Evolutionary conservation across 202 grass and related monocot genomes (phyloP).

Genomic region (Eragrostis tef): DNA sequence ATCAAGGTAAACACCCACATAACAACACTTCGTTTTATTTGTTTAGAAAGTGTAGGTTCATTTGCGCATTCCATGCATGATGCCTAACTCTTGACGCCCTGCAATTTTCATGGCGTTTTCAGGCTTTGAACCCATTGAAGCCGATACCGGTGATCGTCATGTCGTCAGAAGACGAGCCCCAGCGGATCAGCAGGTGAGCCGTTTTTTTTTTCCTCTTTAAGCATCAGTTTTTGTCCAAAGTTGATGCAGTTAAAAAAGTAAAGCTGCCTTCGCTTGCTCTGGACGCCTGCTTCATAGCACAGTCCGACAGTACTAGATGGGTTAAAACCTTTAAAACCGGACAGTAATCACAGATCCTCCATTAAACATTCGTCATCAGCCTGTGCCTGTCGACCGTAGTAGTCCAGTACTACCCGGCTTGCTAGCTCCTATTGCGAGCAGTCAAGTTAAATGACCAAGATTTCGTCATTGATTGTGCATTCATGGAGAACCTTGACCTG

Average conservation of each 20-base stretch:
- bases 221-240: constrained; percentile 36
- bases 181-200: constrained; percentile 85
- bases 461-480: constrained; percentile 23
- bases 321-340: constrained; percentile 7
- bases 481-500: constrained; percentile 17
- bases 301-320: constrained; percentile 1
- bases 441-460: constrained; percentile 18
- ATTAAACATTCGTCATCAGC: constrained; percentile 1
- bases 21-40: background rate
- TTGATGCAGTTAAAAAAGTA: background rate
- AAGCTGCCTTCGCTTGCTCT: background rate
- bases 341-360: background rate
- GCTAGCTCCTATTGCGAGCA: background rate
- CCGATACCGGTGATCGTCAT: constrained; percentile 92
- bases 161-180: constrained; percentile 98
- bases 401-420: background rate
- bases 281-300: background rate
- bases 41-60: background rate
- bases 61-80: background rate
- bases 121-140: constrained; percentile 73
- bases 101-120: constrained; percentile 41
- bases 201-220: background rate
- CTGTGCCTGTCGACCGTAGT: background rate
- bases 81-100: background rate
- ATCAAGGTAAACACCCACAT: constrained; percentile 61